A percentile compares a stretch with the other conserved stretches of the same genome.
Evolutionary conservation across 306 rosid genomes (phyloP).

Genomic region (Sophora flavescens): DNA sequence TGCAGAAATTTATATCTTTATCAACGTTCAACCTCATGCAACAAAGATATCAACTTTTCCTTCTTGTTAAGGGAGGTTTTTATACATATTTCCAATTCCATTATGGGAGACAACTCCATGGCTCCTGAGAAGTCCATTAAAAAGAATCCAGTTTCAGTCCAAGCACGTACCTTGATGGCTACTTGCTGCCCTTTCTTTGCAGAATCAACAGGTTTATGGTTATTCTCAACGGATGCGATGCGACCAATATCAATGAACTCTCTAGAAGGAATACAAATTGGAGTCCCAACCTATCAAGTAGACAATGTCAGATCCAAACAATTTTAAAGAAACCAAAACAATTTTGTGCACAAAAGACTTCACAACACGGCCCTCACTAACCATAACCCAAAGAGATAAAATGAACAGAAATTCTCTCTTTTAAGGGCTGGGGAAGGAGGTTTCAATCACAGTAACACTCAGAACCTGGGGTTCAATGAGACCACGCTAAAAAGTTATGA

Average conservation of each 20-base stretch:
- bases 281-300: conserved; percentile 86
- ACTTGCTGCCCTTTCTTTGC: conserved; percentile 91
- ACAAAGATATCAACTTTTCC: neutral
- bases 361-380: neutral
- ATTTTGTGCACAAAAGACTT: conserved; percentile 6
- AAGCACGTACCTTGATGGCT: conserved; percentile 82
- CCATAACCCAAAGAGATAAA: conserved; percentile 32
- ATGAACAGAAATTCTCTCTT: neutral
- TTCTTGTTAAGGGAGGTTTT: neutral
- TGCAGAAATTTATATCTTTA: neutral
- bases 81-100: conserved; percentile 30
- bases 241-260: conserved; percentile 90
- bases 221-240: conserved; percentile 87
- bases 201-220: conserved; percentile 85
- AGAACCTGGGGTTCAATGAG: neutral
- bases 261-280: conserved; percentile 86
- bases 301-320: conserved; percentile 35
- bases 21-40: neutral
- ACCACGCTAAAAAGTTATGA: conserved; percentile 25
- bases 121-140: too few species aligned
- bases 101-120: too few species aligned
- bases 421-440: neutral
- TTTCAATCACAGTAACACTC: neutral
- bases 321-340: conserved; percentile 19
- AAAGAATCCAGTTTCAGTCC: conserved; percentile 26